Evolutionary conservation across 2,329 filamentous ascomycete genomes (phyloP).

Genomic region (Ramichloridium luteum): DNA sequence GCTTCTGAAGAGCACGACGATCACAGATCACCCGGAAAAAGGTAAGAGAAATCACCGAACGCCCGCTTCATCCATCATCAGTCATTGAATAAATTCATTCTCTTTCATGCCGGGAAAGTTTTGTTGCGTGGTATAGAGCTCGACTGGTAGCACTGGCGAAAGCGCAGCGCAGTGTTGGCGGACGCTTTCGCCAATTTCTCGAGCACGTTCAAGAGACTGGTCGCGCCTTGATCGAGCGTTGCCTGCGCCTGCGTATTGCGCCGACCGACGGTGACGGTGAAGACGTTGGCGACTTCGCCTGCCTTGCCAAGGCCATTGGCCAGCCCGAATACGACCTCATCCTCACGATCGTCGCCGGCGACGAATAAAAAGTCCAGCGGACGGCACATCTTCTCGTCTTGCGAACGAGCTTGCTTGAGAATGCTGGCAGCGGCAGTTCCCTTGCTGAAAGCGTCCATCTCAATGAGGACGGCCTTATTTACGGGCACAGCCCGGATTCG

Average conservation of each 20-base stretch:
- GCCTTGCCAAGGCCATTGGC: conserved; percentile 63
- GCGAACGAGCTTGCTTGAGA: conserved; percentile 22
- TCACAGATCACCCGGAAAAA: too few species aligned
- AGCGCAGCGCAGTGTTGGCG: conserved; percentile 7
- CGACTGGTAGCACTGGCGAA: background rate
- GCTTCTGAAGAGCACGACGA: too few species aligned
- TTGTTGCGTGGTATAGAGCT: conserved; percentile 10
- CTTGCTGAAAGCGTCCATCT: conserved; percentile 79
- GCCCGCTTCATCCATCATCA: too few species aligned
- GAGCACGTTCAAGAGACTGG: conserved; percentile 44
- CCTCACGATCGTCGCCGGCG: conserved; percentile 80
- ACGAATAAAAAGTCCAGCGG: conserved; percentile 78
- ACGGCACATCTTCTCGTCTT: conserved; percentile 18
- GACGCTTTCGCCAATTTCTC: conserved; percentile 23
- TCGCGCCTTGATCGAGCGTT: conserved; percentile 82
- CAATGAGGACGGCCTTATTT: conserved; percentile 66
- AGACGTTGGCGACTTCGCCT: conserved; percentile 43
- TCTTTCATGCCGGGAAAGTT: conserved; percentile 16
- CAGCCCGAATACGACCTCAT: conserved; percentile 90
- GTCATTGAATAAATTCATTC: too few species aligned
- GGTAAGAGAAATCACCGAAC: too few species aligned
- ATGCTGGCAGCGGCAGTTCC: conserved; percentile 67
- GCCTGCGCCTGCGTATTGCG: conserved; percentile 78
- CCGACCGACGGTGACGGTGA: conserved; percentile 75
- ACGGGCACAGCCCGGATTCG: conserved; percentile 72